These are phyloP conservation scores for Macrolepiota fuliginosa DNA, from an alignment of 768 basidiomycete genomes.

Conservation along the genomic window DNA sequence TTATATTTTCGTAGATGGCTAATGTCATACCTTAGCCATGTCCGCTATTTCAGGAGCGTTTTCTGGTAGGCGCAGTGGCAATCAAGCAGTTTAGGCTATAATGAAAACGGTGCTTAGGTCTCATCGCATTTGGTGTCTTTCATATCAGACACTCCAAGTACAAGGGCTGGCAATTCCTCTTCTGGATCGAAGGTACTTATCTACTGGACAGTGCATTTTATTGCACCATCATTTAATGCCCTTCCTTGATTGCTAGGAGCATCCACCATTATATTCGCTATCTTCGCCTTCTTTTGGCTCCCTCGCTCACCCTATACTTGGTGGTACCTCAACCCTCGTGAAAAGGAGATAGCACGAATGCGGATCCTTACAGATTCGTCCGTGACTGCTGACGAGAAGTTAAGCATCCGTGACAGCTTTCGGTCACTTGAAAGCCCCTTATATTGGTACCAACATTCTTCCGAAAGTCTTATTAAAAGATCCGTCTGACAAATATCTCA, in stretches of 20 bases:
- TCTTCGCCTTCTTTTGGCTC: slow-evolving; percentile 46
- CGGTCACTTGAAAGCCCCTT: slow-evolving; percentile 40
- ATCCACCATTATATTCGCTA: slow-evolving; percentile 38
- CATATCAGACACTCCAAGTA: slow-evolving; percentile 39
- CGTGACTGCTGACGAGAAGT: slow-evolving; percentile 36
- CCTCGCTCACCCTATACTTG: slow-evolving; percentile 41
- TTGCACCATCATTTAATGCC: not conserved
- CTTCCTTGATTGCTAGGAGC: slow-evolving; percentile 27
- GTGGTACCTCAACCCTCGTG: slow-evolving; percentile 32
- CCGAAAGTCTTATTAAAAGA: not conserved
- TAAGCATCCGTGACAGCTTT: slow-evolving; percentile 42
- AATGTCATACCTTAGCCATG: slow-evolving; percentile 26
- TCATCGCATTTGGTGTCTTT: slow-evolving; percentile 53
- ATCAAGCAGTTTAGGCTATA: not conserved
- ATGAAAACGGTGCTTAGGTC: slow-evolving; percentile 23
- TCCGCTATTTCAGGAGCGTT: slow-evolving; percentile 47
- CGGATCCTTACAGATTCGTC: slow-evolving; percentile 48
- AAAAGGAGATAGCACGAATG: slow-evolving; percentile 38
- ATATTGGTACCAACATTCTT: slow-evolving; percentile 32
- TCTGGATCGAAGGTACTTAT: slow-evolving; percentile 51
- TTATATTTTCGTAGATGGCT: not conserved
- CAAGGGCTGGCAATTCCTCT: slow-evolving; percentile 50
- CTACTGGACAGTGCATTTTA: not conserved
- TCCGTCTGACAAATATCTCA: slow-evolving; percentile 10
- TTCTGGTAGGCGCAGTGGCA: slow-evolving; percentile 28